Conservation (phyloP, 306 rosid genomes). For the Fagus sylvatica region DNA sequence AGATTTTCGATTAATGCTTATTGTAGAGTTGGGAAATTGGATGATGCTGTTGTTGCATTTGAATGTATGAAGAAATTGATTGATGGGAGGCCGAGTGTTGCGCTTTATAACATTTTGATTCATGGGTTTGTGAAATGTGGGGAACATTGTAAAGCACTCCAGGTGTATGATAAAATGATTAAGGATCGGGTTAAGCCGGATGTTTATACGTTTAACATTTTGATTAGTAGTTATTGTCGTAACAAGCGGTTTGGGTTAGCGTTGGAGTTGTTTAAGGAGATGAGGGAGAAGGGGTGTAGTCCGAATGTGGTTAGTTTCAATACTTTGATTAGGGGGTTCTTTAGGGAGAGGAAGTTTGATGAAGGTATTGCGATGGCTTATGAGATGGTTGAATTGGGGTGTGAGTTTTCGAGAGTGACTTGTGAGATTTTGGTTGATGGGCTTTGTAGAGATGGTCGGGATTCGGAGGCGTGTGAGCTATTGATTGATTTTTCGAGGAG, state of each 20-base stretch:
- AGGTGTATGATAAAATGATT: slow-evolving; percentile 52
- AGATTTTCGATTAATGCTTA: slow-evolving; percentile 51
- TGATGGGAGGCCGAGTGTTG: slow-evolving; percentile 64
- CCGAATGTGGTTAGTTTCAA: slow-evolving; percentile 93
- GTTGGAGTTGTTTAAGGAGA: slow-evolving; percentile 69
- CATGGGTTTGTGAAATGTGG: slow-evolving; percentile 78
- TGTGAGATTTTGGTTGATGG: slow-evolving; percentile 82
- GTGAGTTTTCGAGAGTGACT: slow-evolving; percentile 55
- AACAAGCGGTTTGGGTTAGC: slow-evolving; percentile 56
- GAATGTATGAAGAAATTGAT: slow-evolving; percentile 59
- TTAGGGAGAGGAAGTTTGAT: slow-evolving; percentile 60
- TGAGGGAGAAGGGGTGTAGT: slow-evolving; percentile 68
- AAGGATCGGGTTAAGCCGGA: slow-evolving; percentile 63
- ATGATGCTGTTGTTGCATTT: slow-evolving; percentile 55
- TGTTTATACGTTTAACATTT: slow-evolving; percentile 77
- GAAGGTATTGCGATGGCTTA: slow-evolving; percentile 78
- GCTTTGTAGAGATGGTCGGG: slow-evolving; percentile 56
- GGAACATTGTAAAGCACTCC: slow-evolving; percentile 43
- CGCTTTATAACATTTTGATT: slow-evolving; percentile 60
- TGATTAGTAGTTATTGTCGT: slow-evolving; percentile 74
- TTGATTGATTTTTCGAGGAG: slow-evolving; percentile 56
- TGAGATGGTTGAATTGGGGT: slow-evolving; percentile 73
- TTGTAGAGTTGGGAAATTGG: slow-evolving; percentile 55
- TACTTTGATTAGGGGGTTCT: slow-evolving; percentile 79
- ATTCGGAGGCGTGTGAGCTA: slow-evolving; percentile 49